Percentiles rank a stretch among this genome's conserved stretches.
These are phyloP conservation scores for Pythium brassicae DNA, from an alignment of 352 stramenopile species.

Conservation along the genomic window DNA sequence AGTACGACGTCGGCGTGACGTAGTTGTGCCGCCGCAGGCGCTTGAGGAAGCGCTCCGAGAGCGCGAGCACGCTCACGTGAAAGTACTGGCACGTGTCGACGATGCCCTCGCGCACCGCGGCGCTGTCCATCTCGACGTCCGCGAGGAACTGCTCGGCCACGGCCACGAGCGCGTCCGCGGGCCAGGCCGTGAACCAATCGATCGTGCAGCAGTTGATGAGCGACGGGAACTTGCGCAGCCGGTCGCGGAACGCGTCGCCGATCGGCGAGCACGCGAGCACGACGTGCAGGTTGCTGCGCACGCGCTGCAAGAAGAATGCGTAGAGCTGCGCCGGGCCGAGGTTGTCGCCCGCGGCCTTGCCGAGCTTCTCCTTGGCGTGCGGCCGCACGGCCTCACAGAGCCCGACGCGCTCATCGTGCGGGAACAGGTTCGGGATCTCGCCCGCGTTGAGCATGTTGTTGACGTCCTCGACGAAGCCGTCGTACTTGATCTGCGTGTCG, in stretches of 20 bases:
- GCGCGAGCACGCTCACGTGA: slow-evolving; percentile 86
- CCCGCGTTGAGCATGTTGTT: slow-evolving; percentile 96
- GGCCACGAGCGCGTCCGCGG: slow-evolving; percentile 88
- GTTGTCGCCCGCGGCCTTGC: slow-evolving; percentile 86
- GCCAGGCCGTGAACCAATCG: slow-evolving; percentile 96
- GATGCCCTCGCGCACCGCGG: slow-evolving; percentile 65
- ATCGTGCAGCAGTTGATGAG: slow-evolving; percentile 98
- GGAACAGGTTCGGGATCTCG: slow-evolving; percentile 95
- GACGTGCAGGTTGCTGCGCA: slow-evolving; percentile 92
- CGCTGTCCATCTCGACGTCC: slow-evolving; percentile 86
- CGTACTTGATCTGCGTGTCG: slow-evolving; percentile 95
- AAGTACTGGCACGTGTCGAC: slow-evolving; percentile 93
- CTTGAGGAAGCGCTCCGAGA: slow-evolving; percentile 82
- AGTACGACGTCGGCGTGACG: slow-evolving; percentile 93
- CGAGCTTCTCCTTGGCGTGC: slow-evolving; percentile 89
- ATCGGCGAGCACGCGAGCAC: slow-evolving; percentile 94
- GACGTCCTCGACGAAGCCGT: slow-evolving; percentile 95
- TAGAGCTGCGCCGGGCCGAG: slow-evolving; percentile 92
- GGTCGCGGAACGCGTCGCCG: slow-evolving; percentile 91
- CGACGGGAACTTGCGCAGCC: slow-evolving; percentile 93
- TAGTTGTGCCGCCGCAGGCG: slow-evolving; percentile 90
- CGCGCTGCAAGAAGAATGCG: slow-evolving; percentile 90
- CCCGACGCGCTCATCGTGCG: slow-evolving; percentile 87
- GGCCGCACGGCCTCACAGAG: slow-evolving; percentile 89
- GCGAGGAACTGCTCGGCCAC: slow-evolving; percentile 92